Evolutionary conservation across 1,139 yeast species (phyloP), one percentile per base, ranked within the genome.

Genomic region (Diutina siamensis): DNA sequence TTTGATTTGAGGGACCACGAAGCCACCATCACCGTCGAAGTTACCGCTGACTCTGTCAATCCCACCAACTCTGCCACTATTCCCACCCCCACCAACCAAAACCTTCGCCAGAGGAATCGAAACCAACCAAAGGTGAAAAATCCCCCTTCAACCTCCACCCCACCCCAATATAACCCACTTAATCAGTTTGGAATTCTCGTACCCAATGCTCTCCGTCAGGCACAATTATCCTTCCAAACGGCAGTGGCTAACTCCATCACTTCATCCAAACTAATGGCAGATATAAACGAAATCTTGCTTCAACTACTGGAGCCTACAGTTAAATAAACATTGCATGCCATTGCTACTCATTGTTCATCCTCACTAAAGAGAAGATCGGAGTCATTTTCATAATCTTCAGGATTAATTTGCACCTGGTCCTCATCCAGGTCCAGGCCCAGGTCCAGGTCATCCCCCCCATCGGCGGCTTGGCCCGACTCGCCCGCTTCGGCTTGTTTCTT

Each of bases 121-220:
- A 10, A 15, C 25, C 15, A 4, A n/a, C 18, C 2, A 12, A 25
- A 22, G n/a, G n/a, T n/a, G n/a, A n/a, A n/a, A n/a, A n/a, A n/a
- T n/a, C n/a, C n/a, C n/a, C n/a, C n/a, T n/a, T n/a, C n/a, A n/a
- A n/a, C n/a, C n/a, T n/a, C n/a, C n/a, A n/a, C n/a, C n/a, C n/a
- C n/a, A n/a, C n/a, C n/a, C n/a, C n/a, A n/a, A n/a, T n/a, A n/a
- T 9, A 70, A 75, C 52, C 79, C 80, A 0, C 58, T 74, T 10
- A 48, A 57, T 36, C 78, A 74, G 62, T 76, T 76, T 58, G 79
- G 80, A 0, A 67, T 67, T 0, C 52, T 76, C 21, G 74, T 69
- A 3, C 78, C 80, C 4, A 54, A 55, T 40, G 70, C 64, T 44
- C 57, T 76, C 21, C 57, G 65, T 35, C 52, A 57, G 41, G 60